Evolutionary conservation across 257 asterid species (phyloP), one percentile per base, ranked within the genome.

Genomic region (Phtheirospermum japonicum): DNA sequence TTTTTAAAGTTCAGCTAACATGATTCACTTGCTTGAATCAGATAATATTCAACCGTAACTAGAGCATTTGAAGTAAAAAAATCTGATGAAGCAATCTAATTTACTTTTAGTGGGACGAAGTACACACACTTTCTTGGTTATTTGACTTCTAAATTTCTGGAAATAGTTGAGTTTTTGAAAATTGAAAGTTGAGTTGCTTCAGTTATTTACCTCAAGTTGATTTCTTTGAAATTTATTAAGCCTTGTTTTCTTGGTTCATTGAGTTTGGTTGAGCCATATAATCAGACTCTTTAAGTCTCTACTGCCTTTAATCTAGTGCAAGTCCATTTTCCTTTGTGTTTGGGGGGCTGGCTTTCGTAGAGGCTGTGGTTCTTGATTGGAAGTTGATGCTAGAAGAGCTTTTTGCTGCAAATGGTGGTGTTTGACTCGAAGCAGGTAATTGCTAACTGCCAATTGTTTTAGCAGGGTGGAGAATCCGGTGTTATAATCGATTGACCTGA

Each of bases 321-420:
- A 59, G 17, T 37, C 13, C 62, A 16, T n/a, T 34, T 33, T 26
- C 28, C 28, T 28, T 43, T 45, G 8, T 40, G 13, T 33, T 18
- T 13, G 65, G 65, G 76, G 70, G 32, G 30, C 19, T 42, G 40
- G 23, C 33, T 26, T 58, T 59, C 7, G 12, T 43, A 34, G 68
- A 62, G 49, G 71, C 68, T 37, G 62, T 71, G 20, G 4, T 59
- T 52, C 43, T 14, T 50, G 54, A 19, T 45, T 18, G 28, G 28
- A 56, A 68, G 73, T 55, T 31, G 61, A 61, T 64, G 64, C 70
- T 3, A 16, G 70, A 56, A 31, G 75, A 65, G 51, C 28, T 23
- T 23, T 49, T 64, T 68, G 75, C 48, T 64, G 68, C 70, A 42
- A 12, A 2, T 61, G 55, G 12, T 46, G 37, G 2, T 23, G 7